Evolutionary conservation across 371 early-diverging fungal species (phyloP).

Genomic region (Mucor velutinosus): DNA sequence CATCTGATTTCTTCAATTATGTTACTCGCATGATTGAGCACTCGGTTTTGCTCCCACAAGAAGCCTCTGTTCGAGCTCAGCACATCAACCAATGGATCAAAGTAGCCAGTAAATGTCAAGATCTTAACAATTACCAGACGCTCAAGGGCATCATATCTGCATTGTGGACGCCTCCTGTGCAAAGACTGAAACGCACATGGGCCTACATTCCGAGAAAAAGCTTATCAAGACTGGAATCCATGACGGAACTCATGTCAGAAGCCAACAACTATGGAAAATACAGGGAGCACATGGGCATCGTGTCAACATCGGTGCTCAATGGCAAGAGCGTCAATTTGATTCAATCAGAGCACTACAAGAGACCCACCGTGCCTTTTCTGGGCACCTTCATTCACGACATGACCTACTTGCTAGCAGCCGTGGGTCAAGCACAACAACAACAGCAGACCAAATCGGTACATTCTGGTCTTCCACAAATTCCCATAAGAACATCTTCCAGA

Average conservation of each 20-base stretch:
- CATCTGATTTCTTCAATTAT: conserved; percentile 85
- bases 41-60: conserved; percentile 65
- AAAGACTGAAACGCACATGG: conserved; percentile 80
- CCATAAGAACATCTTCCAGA: conserved; percentile 1
- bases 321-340: conserved; percentile 40
- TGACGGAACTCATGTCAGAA: conserved; percentile 71
- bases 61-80: conserved; percentile 66
- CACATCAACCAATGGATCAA: conserved; percentile 77
- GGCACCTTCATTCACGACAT: conserved; percentile 82
- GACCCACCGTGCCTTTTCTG: conserved; percentile 77
- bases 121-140: conserved; percentile 75
- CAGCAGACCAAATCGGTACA: background rate
- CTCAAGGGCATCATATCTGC: conserved; percentile 76
- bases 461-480: background rate
- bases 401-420: conserved; percentile 73
- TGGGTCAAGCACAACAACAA: conserved; percentile 40
- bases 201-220: conserved; percentile 73
- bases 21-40: conserved; percentile 76
- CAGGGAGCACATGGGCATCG: conserved; percentile 67
- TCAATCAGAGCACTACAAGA: conserved; percentile 48
- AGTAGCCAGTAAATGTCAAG: conserved; percentile 64
- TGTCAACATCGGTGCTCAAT: conserved; percentile 35
- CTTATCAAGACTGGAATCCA: conserved; percentile 57
- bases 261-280: conserved; percentile 73
- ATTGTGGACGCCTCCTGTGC: conserved; percentile 75